phyloP scores from a whole-genome alignment of 345 rosid species.

The Citrus trifoliata region DNA sequence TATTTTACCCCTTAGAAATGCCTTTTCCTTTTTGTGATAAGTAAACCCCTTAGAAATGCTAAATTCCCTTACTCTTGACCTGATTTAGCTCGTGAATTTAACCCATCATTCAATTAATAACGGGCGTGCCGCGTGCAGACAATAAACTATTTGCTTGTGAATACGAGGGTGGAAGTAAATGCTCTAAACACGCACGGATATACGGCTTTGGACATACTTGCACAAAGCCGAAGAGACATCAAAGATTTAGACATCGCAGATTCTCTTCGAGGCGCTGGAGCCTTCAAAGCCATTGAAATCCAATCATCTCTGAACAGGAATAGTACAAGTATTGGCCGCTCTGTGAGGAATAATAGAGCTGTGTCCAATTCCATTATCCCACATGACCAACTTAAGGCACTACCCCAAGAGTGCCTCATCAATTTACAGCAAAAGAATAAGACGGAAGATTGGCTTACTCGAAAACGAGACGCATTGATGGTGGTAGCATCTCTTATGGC shows the following conservation, averaged over 20 bases:
- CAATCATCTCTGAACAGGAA: neutral
- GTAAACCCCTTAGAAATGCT: neutral
- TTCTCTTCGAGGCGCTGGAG: conserved; percentile 15
- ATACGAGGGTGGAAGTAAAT: conserved; percentile 14
- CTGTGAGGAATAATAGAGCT: neutral
- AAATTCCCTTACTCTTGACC: no score
- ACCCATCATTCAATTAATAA: neutral
- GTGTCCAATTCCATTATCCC: neutral
- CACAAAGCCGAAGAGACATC: conserved; percentile 11
- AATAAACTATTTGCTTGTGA: conserved; percentile 11
- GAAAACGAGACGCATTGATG: conserved; percentile 26
- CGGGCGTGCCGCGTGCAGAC: conserved; percentile 20
- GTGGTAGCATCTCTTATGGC: conserved; percentile 37
- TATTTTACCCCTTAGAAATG: no score
- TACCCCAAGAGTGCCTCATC: neutral
- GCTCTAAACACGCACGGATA: conserved; percentile 23
- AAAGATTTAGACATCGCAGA: conserved; percentile 25
- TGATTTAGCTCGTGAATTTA: neutral
- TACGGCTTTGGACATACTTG: conserved; percentile 22
- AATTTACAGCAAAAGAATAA: neutral
- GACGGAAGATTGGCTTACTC: conserved; percentile 18
- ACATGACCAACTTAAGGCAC: neutral
- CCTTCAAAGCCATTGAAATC: neutral
- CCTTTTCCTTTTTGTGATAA: no score
- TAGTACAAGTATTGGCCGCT: neutral